Percentiles rank a stretch among this genome's conserved stretches.
These are phyloP conservation scores for Reutealis trisperma DNA, from an alignment of 345 rosid genomes.

Conservation along the genomic window DNA sequence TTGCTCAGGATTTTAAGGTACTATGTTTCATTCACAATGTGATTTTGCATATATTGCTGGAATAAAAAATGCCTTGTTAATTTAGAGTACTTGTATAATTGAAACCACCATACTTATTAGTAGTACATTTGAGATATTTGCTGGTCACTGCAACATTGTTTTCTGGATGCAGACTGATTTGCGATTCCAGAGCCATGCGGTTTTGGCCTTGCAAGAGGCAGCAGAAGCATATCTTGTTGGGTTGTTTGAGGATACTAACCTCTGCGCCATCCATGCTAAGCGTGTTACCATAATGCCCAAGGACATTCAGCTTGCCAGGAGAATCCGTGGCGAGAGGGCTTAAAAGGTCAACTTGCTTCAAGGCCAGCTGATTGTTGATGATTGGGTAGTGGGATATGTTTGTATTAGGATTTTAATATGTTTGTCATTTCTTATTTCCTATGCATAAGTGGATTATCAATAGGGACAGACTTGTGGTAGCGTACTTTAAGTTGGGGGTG, in stretches of 20 bases:
- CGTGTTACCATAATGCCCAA: constrained; percentile 24
- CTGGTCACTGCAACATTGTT: not conserved
- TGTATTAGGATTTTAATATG: constrained; percentile 1
- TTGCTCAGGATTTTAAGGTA: constrained; percentile 33
- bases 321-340: constrained; percentile 29
- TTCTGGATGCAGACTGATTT: constrained; percentile 19
- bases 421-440: not conserved
- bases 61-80: not conserved
- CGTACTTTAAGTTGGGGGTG: not conserved
- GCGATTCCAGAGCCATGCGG: constrained; percentile 30
- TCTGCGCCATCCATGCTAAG: constrained; percentile 29
- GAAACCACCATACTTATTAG: too few relatives aligned
- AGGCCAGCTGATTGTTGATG: not conserved
- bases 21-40: too few relatives aligned
- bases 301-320: constrained; percentile 26
- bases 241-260: constrained; percentile 24
- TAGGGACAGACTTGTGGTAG: not conserved
- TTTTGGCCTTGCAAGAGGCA: constrained; percentile 27
- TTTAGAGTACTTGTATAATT: not conserved
- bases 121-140: not conserved
- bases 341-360: not conserved
- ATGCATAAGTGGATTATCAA: not conserved
- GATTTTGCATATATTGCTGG: not conserved
- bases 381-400: not conserved
- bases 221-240: constrained; percentile 31